Conservation (phyloP, 2,329 filamentous ascomycete species). For the Alternaria sp. region DNA sequence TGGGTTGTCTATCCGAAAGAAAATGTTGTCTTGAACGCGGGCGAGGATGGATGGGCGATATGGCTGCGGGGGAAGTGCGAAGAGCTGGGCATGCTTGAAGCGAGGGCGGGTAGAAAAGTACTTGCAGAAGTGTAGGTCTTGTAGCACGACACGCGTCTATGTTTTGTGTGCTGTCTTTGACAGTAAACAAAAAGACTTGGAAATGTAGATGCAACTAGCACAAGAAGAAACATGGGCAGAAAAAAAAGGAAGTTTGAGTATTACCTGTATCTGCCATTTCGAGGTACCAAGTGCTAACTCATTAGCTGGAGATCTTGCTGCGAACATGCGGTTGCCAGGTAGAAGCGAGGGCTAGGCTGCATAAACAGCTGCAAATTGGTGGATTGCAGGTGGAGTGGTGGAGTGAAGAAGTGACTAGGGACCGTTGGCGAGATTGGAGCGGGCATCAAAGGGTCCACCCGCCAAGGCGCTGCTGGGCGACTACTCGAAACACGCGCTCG, state of each 20-base stretch:
- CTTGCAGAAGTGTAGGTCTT: slow-evolving; percentile 12
- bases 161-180: background rate
- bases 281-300: background rate
- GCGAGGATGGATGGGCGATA: slow-evolving; percentile 20
- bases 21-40: slow-evolving; percentile 18
- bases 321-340: slow-evolving; percentile 3
- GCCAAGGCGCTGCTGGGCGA: slow-evolving; percentile 15
- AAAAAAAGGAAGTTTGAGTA: background rate
- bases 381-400: slow-evolving; percentile 12
- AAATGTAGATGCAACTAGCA: background rate
- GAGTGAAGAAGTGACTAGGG: slow-evolving; percentile 4
- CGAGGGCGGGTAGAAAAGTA: slow-evolving; percentile 4
- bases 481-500: slow-evolving; percentile 22
- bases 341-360: slow-evolving; percentile 9
- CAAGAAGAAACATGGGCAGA: background rate
- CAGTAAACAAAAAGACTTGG: background rate
- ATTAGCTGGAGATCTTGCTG: slow-evolving; percentile 11
- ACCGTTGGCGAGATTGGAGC: slow-evolving; percentile 12
- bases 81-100: slow-evolving; percentile 14
- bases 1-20: slow-evolving; percentile 17
- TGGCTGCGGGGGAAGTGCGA: slow-evolving; percentile 19
- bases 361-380: slow-evolving; percentile 15
- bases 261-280: background rate
- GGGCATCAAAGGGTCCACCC: slow-evolving; percentile 18
- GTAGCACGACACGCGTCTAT: background rate